Evolutionary conservation across 1,284 basidiomycete genomes (phyloP), one percentile per base, ranked within the genome.

Genomic region (Cutaneotrichosporon spelunceum): DNA sequence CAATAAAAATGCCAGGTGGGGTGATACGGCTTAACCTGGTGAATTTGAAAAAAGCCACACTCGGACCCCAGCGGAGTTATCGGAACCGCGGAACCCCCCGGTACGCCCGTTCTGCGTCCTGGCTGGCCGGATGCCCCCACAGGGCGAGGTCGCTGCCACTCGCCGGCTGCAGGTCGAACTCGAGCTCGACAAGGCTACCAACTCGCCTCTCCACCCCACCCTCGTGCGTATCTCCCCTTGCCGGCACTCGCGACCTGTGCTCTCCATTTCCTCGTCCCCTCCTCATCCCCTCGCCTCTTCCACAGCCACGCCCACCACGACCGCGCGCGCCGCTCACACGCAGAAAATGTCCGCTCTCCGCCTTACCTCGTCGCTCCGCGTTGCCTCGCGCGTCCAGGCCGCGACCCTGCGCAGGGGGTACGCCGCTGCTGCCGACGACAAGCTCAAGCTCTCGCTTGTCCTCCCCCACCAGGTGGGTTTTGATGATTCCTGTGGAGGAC

Each of bases 401-500:
- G 68, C 77, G 23, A 64, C 70, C 29, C 80, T 87, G 65, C 83
- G 86, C 69, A 86, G 92, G 78, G 89, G 90, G 56, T 96, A 96
- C 80, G 93, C 93, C 60, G 92, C 93, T 64, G 73, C 76, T 53
- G 74, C 78, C 59, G 75, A 76, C 63, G 90, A 90, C 79, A 68
- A 69, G 57, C 68, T 77, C 66, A 95, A 93, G 83, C 87, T 96
- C 66, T 92, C 91, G 30, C 84, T 97, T 70, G 90, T 90, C 66
- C 86, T 96, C 63, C 93, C 94, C 63, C 93, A 96, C 82, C 87
- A 95, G 84, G 93, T 94, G 65, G 66, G 87, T 85, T 23, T 27
- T 8, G 33, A 2, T 33, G 39, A 7, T 16, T 13, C 13, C 9
- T 13, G 10, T 49, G 23, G 24, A 16, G 24, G 47, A 49, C 14